A percentile compares a stretch with the other conserved stretches of the same genome.
Evolutionary conservation across 2,329 filamentous ascomycete genomes (phyloP).

Genomic region (Hymenoscyphus albidus): DNA sequence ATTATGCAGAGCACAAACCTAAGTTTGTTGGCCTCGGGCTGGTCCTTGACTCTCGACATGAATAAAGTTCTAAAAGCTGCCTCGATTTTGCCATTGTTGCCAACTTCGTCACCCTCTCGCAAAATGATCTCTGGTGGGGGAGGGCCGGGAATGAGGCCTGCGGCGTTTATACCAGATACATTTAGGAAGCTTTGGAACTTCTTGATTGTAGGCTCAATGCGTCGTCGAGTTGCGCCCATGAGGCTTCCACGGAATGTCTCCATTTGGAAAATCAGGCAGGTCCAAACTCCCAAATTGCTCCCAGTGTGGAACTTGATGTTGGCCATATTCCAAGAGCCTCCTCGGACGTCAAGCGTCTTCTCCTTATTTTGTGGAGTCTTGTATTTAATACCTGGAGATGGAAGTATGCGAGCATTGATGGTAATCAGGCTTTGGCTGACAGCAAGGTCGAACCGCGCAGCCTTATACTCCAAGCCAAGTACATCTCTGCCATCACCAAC

Average conservation of each 20-base stretch:
- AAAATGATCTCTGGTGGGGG: conserved; percentile 20
- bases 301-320: conserved; percentile 52
- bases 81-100: conserved; percentile 20
- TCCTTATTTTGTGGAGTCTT: conserved; percentile 15
- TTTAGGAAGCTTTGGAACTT: conserved; percentile 24
- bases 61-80: conserved; percentile 19
- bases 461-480: conserved; percentile 49
- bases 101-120: conserved; percentile 19
- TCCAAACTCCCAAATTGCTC: conserved; percentile 49
- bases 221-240: neutral
- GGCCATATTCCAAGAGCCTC: conserved; percentile 69
- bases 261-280: conserved; percentile 29
- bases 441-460: conserved; percentile 57
- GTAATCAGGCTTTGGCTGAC: conserved; percentile 59
- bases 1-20: conserved; percentile 32
- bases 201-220: conserved; percentile 17
- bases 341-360: conserved; percentile 33
- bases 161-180: conserved; percentile 27
- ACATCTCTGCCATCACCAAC: conserved; percentile 51
- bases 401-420: conserved; percentile 67
- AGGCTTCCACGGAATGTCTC: conserved; percentile 14
- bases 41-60: neutral
- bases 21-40: conserved; percentile 11
- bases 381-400: conserved; percentile 60
- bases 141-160: conserved; percentile 18